A percentile compares a stretch with the other conserved stretches of the same genome.
Conservation (phyloP, 2,329 filamentous ascomycete species). For the Fusarium miscanthi region DNA sequence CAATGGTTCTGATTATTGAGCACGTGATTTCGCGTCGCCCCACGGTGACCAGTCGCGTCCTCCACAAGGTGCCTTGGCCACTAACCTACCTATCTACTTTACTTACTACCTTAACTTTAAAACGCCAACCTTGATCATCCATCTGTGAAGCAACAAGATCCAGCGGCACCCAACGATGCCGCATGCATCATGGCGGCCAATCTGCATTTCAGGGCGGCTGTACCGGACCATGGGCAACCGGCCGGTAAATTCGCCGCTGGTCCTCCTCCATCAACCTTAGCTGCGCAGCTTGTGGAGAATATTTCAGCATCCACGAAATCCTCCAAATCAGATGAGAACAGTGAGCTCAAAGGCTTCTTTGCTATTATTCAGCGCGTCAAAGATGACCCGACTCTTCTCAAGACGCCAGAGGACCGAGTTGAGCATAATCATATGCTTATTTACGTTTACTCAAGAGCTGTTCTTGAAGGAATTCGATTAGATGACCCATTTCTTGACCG, state of each 20-base stretch:
- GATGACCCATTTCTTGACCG: constrained; percentile 75
- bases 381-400: constrained; percentile 64
- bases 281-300: constrained; percentile 87
- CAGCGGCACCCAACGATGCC: constrained; percentile 39
- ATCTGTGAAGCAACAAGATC: constrained; percentile 7
- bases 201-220: constrained; percentile 31
- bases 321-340: constrained; percentile 72
- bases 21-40: constrained; percentile 42
- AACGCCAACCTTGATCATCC: not conserved
- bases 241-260: constrained; percentile 33
- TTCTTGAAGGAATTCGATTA: constrained; percentile 75
- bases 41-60: constrained; percentile 36
- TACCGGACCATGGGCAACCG: constrained; percentile 30
- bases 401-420: constrained; percentile 72
- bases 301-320: constrained; percentile 73
- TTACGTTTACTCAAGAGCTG: constrained; percentile 83
- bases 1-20: not conserved
- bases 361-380: constrained; percentile 66
- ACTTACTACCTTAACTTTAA: not conserved
- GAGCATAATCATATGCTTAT: constrained; percentile 87
- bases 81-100: not conserved
- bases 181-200: constrained; percentile 46
- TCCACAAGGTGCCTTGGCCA: not conserved
- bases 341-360: constrained; percentile 79
- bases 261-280: constrained; percentile 81